A percentile compares a stretch with the other conserved stretches of the same genome.
Conservation (phyloP, 176 grass and related monocot genomes). For the Secale cereale region DNA sequence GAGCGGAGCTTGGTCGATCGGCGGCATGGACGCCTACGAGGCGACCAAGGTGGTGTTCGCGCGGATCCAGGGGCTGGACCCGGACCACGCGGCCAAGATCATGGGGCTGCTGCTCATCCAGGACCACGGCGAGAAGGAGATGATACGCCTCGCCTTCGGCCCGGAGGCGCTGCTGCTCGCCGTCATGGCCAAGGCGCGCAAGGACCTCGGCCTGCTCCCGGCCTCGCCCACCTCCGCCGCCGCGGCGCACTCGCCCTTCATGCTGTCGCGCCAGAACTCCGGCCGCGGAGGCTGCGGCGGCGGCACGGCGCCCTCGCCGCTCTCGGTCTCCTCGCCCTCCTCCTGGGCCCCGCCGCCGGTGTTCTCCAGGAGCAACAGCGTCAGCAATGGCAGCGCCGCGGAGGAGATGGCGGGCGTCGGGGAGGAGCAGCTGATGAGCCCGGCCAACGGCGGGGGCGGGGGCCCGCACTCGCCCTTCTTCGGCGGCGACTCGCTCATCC, state of each 20-base stretch:
- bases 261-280: conserved; percentile 73
- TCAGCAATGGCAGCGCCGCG: conserved; percentile 35
- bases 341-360: conserved; percentile 56
- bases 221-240: conserved; percentile 41
- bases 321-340: conserved; percentile 61
- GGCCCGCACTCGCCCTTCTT: conserved; percentile 47
- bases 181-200: conserved; percentile 73
- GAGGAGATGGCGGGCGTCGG: conserved; percentile 35
- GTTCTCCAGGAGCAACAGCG: conserved; percentile 60
- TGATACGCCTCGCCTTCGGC: conserved; percentile 95
- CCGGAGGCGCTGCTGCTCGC: conserved; percentile 80
- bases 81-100: conserved; percentile 92
- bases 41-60: conserved; percentile 97
- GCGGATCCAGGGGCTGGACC: conserved; percentile 90
- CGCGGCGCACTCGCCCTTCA: conserved; percentile 32
- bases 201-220: conserved; percentile 65
- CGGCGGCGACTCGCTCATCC: conserved; percentile 13
- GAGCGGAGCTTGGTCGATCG: neutral
- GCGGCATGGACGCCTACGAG: conserved; percentile 89
- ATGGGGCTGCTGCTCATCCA: conserved; percentile 89
- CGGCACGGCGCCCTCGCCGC: conserved; percentile 47
- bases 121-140: conserved; percentile 99
- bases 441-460: conserved; percentile 20
- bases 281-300: conserved; percentile 36
- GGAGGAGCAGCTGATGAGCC: conserved; percentile 73